Evolutionary conservation across 2,329 filamentous ascomycete genomes (phyloP).

Genomic region (Rhexocercosporidium sp.): DNA sequence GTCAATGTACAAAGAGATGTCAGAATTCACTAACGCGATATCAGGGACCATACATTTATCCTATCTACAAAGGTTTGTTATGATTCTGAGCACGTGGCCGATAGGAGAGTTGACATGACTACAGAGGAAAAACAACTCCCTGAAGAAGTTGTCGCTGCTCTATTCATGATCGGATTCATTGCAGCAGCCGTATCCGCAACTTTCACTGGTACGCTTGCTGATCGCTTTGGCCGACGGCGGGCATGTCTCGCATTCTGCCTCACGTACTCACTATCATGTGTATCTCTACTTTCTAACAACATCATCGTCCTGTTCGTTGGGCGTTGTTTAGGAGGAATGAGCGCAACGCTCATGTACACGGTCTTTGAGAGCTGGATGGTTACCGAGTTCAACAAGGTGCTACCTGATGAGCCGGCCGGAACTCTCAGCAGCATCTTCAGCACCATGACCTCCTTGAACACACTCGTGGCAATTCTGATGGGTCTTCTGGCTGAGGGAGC

Average conservation of each 20-base stretch:
- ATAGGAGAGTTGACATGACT: not conserved
- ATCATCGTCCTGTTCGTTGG: slow-evolving; percentile 54
- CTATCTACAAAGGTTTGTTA: slow-evolving; percentile 37
- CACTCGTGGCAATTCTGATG: slow-evolving; percentile 57
- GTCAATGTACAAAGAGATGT: not conserved
- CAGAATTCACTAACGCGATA: not conserved
- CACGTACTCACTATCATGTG: slow-evolving; percentile 56
- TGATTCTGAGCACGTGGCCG: not conserved
- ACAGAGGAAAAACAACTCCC: slow-evolving; percentile 34
- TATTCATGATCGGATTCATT: slow-evolving; percentile 37
- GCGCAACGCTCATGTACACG: slow-evolving; percentile 61
- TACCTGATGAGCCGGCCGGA: slow-evolving; percentile 47
- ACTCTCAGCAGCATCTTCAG: slow-evolving; percentile 57
- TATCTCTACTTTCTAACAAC: slow-evolving; percentile 52
- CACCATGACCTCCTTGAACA: slow-evolving; percentile 56
- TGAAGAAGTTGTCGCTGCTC: slow-evolving; percentile 33
- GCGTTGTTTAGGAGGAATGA: slow-evolving; percentile 58
- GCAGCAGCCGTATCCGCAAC: slow-evolving; percentile 35
- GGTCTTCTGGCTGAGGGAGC: slow-evolving; percentile 57
- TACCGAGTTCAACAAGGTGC: slow-evolving; percentile 55
- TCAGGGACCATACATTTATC: slow-evolving; percentile 38
- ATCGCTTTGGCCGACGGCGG: slow-evolving; percentile 45
- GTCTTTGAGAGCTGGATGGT: slow-evolving; percentile 68
- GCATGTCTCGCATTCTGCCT: slow-evolving; percentile 61
- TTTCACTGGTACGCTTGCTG: slow-evolving; percentile 35